These are phyloP conservation scores for Penicillium chermesinum DNA, from an alignment of 495 filamentous ascomycete genomes.

Conservation along the genomic window DNA sequence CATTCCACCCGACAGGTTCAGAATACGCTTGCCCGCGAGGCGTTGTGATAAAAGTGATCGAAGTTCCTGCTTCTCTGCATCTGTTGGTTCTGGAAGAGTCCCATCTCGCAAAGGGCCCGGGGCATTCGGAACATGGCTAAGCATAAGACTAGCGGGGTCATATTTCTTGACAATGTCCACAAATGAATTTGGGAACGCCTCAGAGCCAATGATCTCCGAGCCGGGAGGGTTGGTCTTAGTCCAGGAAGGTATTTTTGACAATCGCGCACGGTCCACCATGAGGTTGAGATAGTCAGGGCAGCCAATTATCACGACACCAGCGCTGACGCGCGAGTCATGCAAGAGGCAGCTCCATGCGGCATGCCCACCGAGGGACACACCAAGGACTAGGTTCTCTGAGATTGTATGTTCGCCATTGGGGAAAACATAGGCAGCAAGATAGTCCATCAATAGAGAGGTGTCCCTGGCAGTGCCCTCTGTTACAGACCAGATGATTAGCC, in stretches of 20 bases:
- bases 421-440: constrained; percentile 72
- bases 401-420: constrained; percentile 48
- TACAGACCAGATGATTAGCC: not conserved
- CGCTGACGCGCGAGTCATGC: constrained; percentile 68
- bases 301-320: constrained; percentile 76
- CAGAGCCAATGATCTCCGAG: constrained; percentile 63
- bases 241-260: constrained; percentile 64
- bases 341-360: constrained; percentile 78
- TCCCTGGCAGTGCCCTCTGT: constrained; percentile 71
- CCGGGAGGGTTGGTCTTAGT: constrained; percentile 50
- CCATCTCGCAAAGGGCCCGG: constrained; percentile 24
- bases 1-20: constrained; percentile 67
- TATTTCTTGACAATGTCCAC: constrained; percentile 54
- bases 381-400: constrained; percentile 67
- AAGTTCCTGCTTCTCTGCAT: constrained; percentile 36
- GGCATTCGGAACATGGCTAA: constrained; percentile 44
- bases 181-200: constrained; percentile 66
- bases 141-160: constrained; percentile 67
- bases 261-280: constrained; percentile 69
- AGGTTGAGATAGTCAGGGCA: constrained; percentile 82
- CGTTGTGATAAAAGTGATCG: constrained; percentile 39
- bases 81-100: constrained; percentile 43
- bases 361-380: constrained; percentile 84
- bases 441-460: constrained; percentile 62
- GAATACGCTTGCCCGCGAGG: constrained; percentile 67